Evolutionary conservation across 768 basidiomycete genomes (phyloP), one percentile per base, ranked within the genome.

Genomic region (Mycena sanguinolenta): DNA sequence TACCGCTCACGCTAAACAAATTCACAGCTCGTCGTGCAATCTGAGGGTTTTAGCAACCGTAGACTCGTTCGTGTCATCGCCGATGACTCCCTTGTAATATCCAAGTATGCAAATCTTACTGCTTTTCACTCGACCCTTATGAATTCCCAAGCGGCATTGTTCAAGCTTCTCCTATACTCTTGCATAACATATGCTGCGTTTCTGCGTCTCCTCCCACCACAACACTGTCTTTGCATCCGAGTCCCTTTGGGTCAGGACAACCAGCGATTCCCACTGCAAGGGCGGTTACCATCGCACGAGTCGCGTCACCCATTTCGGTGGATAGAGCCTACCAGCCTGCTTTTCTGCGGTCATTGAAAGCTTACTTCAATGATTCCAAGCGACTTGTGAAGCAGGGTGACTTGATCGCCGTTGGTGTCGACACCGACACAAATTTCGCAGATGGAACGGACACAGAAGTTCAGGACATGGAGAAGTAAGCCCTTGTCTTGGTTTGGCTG

Each of bases 301-400:
- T 98, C 9, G 89, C 93, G 0, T 94, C 95, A 0, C 91, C 94
- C 1, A 80, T 90, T 63, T 90, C 93, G 2, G 89, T 85, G 16
- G 88, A 89, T 77, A 88, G 89, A 50, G 77, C 80, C 36, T 92
- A 92, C 75, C 92, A 95, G 75, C 75, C 84, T 0, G 75, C 88
- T 8, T 90, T 92, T 75, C 76, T 95, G 27, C 81, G 83, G 23
- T 87, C 88, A 8, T 80, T 98, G 61, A 92, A 89, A 67, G 60
- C 74, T 8, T 89, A 92, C 77, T 95, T 97, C 75, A 82, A 86
- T 36, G 75, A 78, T 0, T 78, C 80, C 2, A 88, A 80, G 64
- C 85, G 87, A 25, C 79, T 95, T 8, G 84, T 95, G 30, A 91
- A 92, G 79, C 84, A 87, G 62, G 93, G 93, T 0, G 95, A 97